Conservation (phyloP, 1,284 basidiomycete species). For the Austropuccinia psidii region DNA sequence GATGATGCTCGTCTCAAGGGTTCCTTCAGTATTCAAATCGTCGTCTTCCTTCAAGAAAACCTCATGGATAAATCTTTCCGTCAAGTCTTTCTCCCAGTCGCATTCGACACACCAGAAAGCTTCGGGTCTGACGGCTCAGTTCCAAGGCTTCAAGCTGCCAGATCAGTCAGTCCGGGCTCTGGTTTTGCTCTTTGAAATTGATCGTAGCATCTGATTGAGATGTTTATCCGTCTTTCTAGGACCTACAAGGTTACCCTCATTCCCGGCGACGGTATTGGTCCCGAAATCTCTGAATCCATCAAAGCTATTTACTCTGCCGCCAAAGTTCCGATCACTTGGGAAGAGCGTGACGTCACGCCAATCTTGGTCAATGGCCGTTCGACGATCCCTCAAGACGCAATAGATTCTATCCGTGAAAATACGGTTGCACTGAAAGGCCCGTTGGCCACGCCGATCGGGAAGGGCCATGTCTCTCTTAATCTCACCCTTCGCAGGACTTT, state of each 20-base stretch:
- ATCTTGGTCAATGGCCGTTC: constrained; percentile 92
- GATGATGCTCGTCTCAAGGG: too few species aligned
- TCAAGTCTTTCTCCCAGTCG: not conserved
- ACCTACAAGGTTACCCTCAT: constrained; percentile 91
- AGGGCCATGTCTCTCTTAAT: constrained; percentile 98
- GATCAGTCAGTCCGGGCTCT: too few species aligned
- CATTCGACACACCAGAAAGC: not conserved
- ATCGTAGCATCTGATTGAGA: too few species aligned
- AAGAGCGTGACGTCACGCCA: constrained; percentile 94
- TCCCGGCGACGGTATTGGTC: constrained; percentile 92
- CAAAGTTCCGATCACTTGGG: constrained; percentile 96
- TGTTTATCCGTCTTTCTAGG: constrained; percentile 67
- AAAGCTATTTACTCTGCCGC: constrained; percentile 88
- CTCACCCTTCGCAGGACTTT: constrained; percentile 93
- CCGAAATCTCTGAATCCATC: constrained; percentile 93
- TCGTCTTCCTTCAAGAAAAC: too few species aligned
- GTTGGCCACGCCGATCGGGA: constrained; percentile 65
- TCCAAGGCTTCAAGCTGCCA: constrained; percentile 19
- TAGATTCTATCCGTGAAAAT: constrained; percentile 88
- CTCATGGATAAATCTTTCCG: not conserved
- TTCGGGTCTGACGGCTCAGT: not conserved
- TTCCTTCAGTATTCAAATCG: too few species aligned
- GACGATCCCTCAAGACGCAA: constrained; percentile 86
- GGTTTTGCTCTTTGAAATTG: too few species aligned
- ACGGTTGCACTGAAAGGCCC: constrained; percentile 91